A percentile compares a stretch with the other conserved stretches of the same genome.
Evolutionary conservation across 768 basidiomycete species (phyloP).

Genomic region (Candolleomyces aberdarensis): DNA sequence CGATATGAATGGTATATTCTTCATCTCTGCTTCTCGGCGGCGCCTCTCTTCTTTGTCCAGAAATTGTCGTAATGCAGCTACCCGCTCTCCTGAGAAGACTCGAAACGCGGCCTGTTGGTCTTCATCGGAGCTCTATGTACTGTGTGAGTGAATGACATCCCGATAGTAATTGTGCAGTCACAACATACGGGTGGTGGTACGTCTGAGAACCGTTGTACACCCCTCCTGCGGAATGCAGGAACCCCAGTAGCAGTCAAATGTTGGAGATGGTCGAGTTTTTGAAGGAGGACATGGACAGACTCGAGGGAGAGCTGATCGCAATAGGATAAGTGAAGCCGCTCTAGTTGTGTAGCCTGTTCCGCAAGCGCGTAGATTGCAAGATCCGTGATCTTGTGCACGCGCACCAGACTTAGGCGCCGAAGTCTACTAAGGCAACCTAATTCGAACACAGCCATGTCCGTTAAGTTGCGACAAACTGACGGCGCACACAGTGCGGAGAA

Average conservation of each 20-base stretch:
- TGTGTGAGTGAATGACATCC: neutral
- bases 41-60: constrained; percentile 54
- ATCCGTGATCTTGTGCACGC: constrained; percentile 82
- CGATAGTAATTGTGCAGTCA: neutral
- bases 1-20: constrained; percentile 56
- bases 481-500: constrained; percentile 6
- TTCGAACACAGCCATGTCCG: constrained; percentile 83
- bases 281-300: constrained; percentile 69
- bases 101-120: constrained; percentile 72
- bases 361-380: constrained; percentile 76
- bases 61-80: constrained; percentile 60
- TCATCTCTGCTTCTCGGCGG: constrained; percentile 53
- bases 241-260: constrained; percentile 83
- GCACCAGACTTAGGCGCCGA: constrained; percentile 74
- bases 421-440: constrained; percentile 67
- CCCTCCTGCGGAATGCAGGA: constrained; percentile 64
- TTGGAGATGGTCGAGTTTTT: constrained; percentile 54
- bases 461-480: constrained; percentile 76
- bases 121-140: constrained; percentile 54
- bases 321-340: constrained; percentile 83
- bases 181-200: constrained; percentile 57
- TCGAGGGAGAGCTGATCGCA: constrained; percentile 79
- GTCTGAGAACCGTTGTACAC: constrained; percentile 77
- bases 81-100: constrained; percentile 73
- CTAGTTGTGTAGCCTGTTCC: constrained; percentile 65